phyloP scores from a whole-genome alignment of 345 rosid species.

The Eucalyptus cladocalyx region DNA sequence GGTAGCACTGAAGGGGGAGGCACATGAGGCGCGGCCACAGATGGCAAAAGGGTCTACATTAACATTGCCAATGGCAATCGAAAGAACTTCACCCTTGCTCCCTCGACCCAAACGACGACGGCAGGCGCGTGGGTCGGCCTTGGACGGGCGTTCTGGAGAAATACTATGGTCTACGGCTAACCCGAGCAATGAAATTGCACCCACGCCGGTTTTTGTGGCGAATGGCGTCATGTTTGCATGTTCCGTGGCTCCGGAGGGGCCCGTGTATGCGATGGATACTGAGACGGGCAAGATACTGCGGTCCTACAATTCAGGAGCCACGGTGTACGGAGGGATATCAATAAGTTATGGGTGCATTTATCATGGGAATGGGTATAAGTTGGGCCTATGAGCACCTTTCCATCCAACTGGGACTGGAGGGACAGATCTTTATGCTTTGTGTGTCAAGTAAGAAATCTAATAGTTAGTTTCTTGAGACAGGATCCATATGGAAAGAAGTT shows the following conservation, averaged over 20 bases:
- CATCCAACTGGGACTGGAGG: constrained; percentile 35
- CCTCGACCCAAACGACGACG: constrained; percentile 16
- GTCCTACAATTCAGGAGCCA: constrained; percentile 25
- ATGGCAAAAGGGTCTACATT: constrained; percentile 15
- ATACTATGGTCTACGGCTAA: constrained; percentile 20
- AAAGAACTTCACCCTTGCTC: constrained; percentile 17
- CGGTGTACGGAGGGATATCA: constrained; percentile 19
- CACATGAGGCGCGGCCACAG: constrained; percentile 20
- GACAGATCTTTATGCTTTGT: constrained; percentile 20
- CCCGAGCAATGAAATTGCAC: constrained; percentile 24
- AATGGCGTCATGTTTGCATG: constrained; percentile 15
- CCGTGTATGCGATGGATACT: constrained; percentile 18
- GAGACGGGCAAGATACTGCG: constrained; percentile 11
- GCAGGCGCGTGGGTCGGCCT: constrained; percentile 34
- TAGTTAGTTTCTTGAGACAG: not conserved
- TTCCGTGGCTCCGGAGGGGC: constrained; percentile 23
- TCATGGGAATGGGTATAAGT: constrained; percentile 17
- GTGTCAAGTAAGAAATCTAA: not conserved
- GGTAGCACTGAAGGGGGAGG: constrained; percentile 21
- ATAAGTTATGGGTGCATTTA: constrained; percentile 24
- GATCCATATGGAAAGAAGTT: not conserved
- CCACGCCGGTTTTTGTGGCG: constrained; percentile 13
- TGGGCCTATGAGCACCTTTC: not conserved
- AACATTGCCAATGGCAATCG: constrained; percentile 22
- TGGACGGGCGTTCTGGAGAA: constrained; percentile 16